Conservation (phyloP, 2,329 filamentous ascomycete genomes). For the Ophiognomonia clavigignenti-juglandacearum region DNA sequence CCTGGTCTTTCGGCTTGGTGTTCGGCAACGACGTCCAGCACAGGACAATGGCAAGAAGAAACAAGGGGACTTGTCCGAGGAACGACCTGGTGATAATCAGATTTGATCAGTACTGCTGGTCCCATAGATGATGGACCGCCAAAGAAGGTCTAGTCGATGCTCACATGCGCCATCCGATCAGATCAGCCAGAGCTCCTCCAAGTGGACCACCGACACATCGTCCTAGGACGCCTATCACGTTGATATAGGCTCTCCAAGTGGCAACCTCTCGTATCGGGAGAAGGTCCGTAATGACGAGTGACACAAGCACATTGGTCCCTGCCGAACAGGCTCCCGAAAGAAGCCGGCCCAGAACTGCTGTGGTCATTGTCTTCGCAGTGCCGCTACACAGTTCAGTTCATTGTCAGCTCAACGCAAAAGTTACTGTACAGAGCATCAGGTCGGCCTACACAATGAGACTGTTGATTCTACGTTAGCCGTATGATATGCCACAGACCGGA, state of each 20-base stretch:
- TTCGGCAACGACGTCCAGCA: slow-evolving; percentile 31
- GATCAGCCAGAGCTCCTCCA: slow-evolving; percentile 57
- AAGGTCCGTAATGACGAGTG: slow-evolving; percentile 49
- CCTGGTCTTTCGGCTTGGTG: neutral
- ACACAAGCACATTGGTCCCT: slow-evolving; percentile 45
- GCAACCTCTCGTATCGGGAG: slow-evolving; percentile 48
- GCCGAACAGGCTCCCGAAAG: slow-evolving; percentile 48
- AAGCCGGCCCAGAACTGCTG: slow-evolving; percentile 45
- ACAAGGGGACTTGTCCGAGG: slow-evolving; percentile 51
- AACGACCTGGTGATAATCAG: slow-evolving; percentile 55
- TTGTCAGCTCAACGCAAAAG: no score
- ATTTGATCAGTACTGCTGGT: neutral
- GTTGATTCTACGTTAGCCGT: no score
- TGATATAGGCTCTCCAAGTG: slow-evolving; percentile 49
- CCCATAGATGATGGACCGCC: no score
- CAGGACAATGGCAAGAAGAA: slow-evolving; percentile 41
- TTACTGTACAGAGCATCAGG: no score
- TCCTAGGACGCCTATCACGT: slow-evolving; percentile 46
- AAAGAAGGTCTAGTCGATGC: slow-evolving; percentile 12
- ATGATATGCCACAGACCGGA: no score
- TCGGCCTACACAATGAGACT: slow-evolving; percentile 26
- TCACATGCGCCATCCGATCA: slow-evolving; percentile 62
- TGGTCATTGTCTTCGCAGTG: slow-evolving; percentile 38
- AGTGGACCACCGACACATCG: slow-evolving; percentile 49
- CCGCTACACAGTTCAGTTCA: slow-evolving; percentile 29